phyloP scores from a whole-genome alignment of 257 asterid species.

The Linderniella brevidens region DNA sequence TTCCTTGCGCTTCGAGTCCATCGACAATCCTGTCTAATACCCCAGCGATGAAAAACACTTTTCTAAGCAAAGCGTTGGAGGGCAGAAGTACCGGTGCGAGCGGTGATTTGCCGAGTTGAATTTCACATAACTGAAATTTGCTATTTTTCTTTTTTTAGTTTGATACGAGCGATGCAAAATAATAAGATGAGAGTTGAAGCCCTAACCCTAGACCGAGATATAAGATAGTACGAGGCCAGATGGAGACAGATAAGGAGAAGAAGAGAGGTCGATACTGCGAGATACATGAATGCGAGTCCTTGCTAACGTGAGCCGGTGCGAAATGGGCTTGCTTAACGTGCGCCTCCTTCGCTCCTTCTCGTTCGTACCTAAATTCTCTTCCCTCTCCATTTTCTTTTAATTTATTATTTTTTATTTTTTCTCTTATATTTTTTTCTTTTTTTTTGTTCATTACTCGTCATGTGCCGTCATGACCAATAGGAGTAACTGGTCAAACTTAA shows the following conservation, averaged over 20 bases:
- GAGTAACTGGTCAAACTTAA: no score
- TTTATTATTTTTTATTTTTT: no score
- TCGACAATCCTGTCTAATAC: constrained; percentile 20
- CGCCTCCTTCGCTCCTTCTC: background rate
- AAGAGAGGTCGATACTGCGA: constrained; percentile 27
- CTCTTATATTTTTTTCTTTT: no score
- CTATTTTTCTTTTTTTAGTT: no score
- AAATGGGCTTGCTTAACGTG: background rate
- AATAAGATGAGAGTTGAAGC: constrained; percentile 8
- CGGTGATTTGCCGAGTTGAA: background rate
- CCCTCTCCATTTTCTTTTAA: no score
- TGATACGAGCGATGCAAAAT: no score
- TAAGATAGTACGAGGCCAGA: constrained; percentile 11
- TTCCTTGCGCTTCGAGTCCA: constrained; percentile 61
- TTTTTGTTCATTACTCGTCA: no score
- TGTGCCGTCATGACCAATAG: no score
- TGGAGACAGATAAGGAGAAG: constrained; percentile 27
- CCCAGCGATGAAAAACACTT: constrained; percentile 14
- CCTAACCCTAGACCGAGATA: constrained; percentile 50
- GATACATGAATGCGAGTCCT: constrained; percentile 39
- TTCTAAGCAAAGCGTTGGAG: constrained; percentile 49
- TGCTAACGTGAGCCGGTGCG: constrained; percentile 45
- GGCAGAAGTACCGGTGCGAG: constrained; percentile 11
- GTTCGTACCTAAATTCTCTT: no score
- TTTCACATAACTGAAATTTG: no score